Conservation (phyloP, 23 red algal genomes). For the Agarophyton chilense region DNA sequence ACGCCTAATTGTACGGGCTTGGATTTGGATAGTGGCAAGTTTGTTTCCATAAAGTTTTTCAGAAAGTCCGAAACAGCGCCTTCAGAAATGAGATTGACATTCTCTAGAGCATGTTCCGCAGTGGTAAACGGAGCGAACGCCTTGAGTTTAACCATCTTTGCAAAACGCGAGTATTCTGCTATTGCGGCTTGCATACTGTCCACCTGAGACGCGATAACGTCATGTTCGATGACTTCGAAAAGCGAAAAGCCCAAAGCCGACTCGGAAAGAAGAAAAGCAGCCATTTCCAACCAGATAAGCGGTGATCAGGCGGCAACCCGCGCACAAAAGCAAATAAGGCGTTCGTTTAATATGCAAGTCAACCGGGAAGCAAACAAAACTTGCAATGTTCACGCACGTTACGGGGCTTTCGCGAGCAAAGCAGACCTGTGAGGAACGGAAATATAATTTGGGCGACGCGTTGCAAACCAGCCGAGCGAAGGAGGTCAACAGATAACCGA, state of each 20-base stretch:
- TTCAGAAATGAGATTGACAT: conserved; percentile 83
- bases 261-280: conserved; percentile 86
- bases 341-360: no score
- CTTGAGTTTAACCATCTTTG: conserved; percentile 82
- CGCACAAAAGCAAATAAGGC: no score
- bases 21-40: conserved; percentile 74
- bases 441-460: no score
- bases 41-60: conserved; percentile 75
- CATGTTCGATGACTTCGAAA: conserved; percentile 75
- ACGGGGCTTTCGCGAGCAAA: no score
- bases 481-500: no score
- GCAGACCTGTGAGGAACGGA: no score
- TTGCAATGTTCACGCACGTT: no score
- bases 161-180: conserved; percentile 82
- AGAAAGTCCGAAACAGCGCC: conserved; percentile 79
- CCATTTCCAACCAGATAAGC: neutral
- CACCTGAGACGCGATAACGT: conserved; percentile 77
- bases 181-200: conserved; percentile 75
- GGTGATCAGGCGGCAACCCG: neutral
- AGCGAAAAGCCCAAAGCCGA: conserved; percentile 85
- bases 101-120: conserved; percentile 93
- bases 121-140: conserved; percentile 92
- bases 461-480: no score
- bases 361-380: no score
- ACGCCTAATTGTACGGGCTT: conserved; percentile 82